Evolutionary conservation across 371 early-diverging fungal species (phyloP), one percentile per base, ranked within the genome.

Genomic region (Homolaphlyctis polyrhiza): DNA sequence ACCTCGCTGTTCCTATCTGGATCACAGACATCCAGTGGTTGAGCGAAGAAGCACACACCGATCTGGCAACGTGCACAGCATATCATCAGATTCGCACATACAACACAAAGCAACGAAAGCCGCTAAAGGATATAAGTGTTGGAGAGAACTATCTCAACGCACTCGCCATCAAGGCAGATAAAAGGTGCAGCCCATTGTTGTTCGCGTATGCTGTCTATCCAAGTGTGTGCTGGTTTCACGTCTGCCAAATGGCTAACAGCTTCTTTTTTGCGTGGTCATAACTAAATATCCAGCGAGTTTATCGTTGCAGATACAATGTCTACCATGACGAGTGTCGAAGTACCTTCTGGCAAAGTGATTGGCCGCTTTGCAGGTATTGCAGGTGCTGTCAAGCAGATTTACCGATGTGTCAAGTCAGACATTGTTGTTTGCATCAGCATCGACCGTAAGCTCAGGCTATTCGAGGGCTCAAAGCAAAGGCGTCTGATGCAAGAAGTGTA

Each of bases 1-100:
- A 91, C 70, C 67, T 96, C 62, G 83, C 89, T 25, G 87, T 89
- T 28, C 92, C 93, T 2, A 86, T 96, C 3, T 92, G 92, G 90
- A 86, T 93, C 55, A 91, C 91, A 1, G 92, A 92, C 66, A 63
- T 94, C 50, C 84, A 84, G 68, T 94, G 72, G 60, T 11, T 59
- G 18, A 63, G 60, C 55, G 77, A 83, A 52, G 67, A 76, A 34
- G 75, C 82, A 21, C 70, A 71, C 0, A 80, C 77, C 11, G 65
- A 74, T 32, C 39, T 91, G 21, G 89, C 85, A 21, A 81, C 86
- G 30, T 84, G 84, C 21, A 92, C 94, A 0, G 87, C 88, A 54
- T 78, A 91, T 71, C 84, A 86, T 60, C 91, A 91, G 74, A 84
- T 92, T 58, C 86, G 94, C 48, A 69, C 91, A 23, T 95, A 95